Conservation (phyloP, 2,329 filamentous ascomycete genomes). For the Cercospora zeina region DNA sequence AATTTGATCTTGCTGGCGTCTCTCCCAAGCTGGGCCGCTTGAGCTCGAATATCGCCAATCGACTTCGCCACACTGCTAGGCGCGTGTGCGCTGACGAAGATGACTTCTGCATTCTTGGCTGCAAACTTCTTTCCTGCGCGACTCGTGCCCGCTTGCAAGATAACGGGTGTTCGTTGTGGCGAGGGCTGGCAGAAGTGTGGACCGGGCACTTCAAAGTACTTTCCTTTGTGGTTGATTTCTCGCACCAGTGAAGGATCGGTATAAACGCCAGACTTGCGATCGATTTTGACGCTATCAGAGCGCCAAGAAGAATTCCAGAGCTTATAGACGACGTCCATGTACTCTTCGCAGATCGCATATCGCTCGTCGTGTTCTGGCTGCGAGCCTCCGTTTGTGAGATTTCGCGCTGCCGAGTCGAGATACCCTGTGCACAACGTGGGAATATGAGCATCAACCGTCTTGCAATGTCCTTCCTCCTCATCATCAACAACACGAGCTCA, state of each 20-base stretch:
- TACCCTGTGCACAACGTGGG: conserved; percentile 49
- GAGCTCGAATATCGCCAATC: conserved; percentile 62
- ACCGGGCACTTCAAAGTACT: conserved; percentile 64
- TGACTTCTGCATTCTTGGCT: conserved; percentile 68
- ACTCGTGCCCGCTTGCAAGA: conserved; percentile 70
- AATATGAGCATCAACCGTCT: not conserved
- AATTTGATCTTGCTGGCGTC: conserved; percentile 66
- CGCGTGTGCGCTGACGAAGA: conserved; percentile 67
- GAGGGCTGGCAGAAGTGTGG: conserved; percentile 66
- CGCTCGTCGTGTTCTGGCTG: conserved; percentile 66
- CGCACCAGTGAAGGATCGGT: conserved; percentile 60
- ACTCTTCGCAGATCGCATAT: conserved; percentile 65
- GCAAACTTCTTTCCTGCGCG: conserved; percentile 66
- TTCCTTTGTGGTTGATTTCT: conserved; percentile 65
- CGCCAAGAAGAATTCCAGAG: conserved; percentile 68
- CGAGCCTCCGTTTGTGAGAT: conserved; percentile 57
- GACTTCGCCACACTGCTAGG: conserved; percentile 62
- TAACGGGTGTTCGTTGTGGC: conserved; percentile 67
- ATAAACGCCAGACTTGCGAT: conserved; percentile 61
- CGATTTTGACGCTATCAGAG: conserved; percentile 63
- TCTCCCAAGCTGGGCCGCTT: conserved; percentile 57
- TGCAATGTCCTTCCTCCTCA: not conserved
- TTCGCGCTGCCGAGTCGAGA: conserved; percentile 65
- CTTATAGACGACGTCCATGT: conserved; percentile 61
- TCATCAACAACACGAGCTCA: not conserved